Evolutionary conservation across 345 rosid genomes (phyloP).

Genomic region (Chamaenerion angustifolium): DNA sequence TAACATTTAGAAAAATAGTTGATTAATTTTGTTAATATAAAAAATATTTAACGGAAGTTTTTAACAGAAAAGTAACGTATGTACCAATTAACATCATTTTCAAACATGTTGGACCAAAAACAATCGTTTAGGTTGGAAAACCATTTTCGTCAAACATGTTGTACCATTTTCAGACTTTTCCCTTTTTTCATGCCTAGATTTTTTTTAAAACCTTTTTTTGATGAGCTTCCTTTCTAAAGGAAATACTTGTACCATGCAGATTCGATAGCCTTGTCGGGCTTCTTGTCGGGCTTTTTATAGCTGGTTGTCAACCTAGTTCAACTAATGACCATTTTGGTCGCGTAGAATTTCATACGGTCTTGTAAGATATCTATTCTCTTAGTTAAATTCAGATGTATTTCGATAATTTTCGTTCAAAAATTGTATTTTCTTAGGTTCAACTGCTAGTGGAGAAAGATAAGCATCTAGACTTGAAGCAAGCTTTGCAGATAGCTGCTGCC

Average conservation of each 20-base stretch:
- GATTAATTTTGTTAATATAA: too few species aligned
- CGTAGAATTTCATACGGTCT: slow-evolving; percentile 91
- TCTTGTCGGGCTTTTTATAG: slow-evolving; percentile 91
- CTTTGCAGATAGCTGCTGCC: slow-evolving; percentile 59
- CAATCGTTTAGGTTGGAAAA: too few species aligned
- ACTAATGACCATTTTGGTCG: slow-evolving; percentile 82
- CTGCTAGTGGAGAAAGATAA: slow-evolving; percentile 65
- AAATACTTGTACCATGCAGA: slow-evolving; percentile 22
- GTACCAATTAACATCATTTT: too few species aligned
- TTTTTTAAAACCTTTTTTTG: too few species aligned
- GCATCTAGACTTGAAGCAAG: slow-evolving; percentile 46
- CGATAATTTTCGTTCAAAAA: slow-evolving; percentile 4
- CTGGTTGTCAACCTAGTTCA: slow-evolving; percentile 96
- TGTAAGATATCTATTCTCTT: slow-evolving; percentile 34
- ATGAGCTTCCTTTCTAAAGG: too few species aligned
- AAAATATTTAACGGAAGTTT: too few species aligned
- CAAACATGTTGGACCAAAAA: too few species aligned
- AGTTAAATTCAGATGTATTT: not conserved
- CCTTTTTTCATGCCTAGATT: not conserved
- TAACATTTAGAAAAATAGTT: too few species aligned
- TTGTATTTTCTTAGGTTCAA: slow-evolving; percentile 47
- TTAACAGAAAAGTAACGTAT: too few species aligned
- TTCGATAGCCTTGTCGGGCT: slow-evolving; percentile 88
- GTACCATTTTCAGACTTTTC: not conserved
- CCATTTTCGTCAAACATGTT: too few species aligned